Base-by-base conservation (phyloP, 2,329 filamentous ascomycete species). In the Delphinella strobiligena region DNA sequence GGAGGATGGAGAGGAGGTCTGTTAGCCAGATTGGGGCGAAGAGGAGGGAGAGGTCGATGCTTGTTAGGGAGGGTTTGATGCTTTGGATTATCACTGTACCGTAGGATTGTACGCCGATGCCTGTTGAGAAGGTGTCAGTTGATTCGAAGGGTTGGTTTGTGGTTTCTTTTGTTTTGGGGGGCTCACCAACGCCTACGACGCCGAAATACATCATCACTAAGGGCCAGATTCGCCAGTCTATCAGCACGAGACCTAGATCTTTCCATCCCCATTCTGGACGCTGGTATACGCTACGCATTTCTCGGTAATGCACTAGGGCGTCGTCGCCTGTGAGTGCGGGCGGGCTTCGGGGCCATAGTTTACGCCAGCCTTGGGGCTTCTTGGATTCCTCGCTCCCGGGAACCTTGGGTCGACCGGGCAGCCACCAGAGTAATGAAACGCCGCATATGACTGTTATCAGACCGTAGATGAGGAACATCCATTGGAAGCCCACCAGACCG, bases 391-490 rank as follows among this genome's bases (percentile, higher is more conserved):
- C 51, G 10, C 72, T 66, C n/a, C 82, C 84, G 0, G 86, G 86
- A 0, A 78, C 69, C 2, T 82, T 63, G 3, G 87, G 87, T 2
- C 87, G 75, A 51, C 93, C 86, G 0, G 87, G 87, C 7, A 94
- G 71, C 87, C 87, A 94, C 84, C 85, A 93, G 2, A 94, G 71
- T 24, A 94, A 68, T 3, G 65, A 58, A 36, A 93, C 62, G 12
- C 85, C 86, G 16, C 89, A 69, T 2, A 82, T 60, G 22, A 88
- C 67, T 2, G 77, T 82, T 37, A 85, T 71, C 8, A 93, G 64
- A 2, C 87, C 87, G 52, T 88, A 94, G 15, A 94, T 61, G 34
- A 94, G 70, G 54, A 94, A 93, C 87, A 94, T 94, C 83, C 83
- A 91, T 47, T 82, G 80, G 55, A 86, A 89, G 3, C 87, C 87